These are phyloP conservation scores for Aspergillus sparsus DNA, from an alignment of 495 filamentous ascomycete genomes.

Conservation along the genomic window DNA sequence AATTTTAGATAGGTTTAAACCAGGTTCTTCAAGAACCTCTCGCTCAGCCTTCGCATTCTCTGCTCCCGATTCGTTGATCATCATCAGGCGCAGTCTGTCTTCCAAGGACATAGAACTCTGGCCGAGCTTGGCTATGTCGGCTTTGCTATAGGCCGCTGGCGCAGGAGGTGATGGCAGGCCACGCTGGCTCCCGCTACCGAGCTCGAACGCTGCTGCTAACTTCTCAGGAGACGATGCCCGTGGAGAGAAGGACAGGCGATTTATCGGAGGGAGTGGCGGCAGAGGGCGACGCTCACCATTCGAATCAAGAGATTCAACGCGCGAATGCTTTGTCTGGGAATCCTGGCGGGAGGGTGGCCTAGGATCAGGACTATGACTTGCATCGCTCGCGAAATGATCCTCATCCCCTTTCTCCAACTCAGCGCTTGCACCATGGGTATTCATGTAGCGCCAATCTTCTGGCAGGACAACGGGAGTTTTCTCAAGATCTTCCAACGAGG, in stretches of 20 bases:
- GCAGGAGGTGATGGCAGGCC: conserved; percentile 65
- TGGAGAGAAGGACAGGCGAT: conserved; percentile 35
- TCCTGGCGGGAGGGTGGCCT: conserved; percentile 44
- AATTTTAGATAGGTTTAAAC: not conserved
- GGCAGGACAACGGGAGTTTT: conserved; percentile 96
- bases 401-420: conserved; percentile 57
- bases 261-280: conserved; percentile 67
- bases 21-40: not conserved
- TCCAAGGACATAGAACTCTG: conserved; percentile 75
- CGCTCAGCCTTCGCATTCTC: conserved; percentile 17
- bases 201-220: conserved; percentile 64
- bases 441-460: conserved; percentile 90
- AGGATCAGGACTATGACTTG: conserved; percentile 58
- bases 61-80: conserved; percentile 61
- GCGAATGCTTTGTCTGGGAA: conserved; percentile 37
- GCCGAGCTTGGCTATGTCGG: conserved; percentile 68
- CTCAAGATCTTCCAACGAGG: conserved; percentile 88
- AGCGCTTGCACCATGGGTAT: conserved; percentile 56
- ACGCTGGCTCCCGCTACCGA: conserved; percentile 58
- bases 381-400: conserved; percentile 68
- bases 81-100: conserved; percentile 80
- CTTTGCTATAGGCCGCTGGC: conserved; percentile 63
- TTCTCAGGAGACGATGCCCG: conserved; percentile 48
- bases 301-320: conserved; percentile 67
- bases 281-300: conserved; percentile 73